Conservation (phyloP, 2,329 filamentous ascomycete genomes). For the Fusarium xylarioides region DNA sequence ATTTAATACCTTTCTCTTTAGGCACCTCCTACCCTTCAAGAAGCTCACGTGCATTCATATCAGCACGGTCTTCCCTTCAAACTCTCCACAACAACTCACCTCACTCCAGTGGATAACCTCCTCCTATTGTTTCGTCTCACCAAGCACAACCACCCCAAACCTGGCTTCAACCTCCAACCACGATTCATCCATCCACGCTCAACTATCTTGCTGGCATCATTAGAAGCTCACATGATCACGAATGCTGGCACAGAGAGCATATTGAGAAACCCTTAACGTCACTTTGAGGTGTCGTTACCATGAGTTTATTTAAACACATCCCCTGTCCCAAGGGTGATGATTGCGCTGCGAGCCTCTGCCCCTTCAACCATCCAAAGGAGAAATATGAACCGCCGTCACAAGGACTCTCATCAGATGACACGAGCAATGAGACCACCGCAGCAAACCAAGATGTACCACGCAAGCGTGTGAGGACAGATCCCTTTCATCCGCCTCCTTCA, state of each 20-base stretch:
- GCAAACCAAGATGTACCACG: constrained; percentile 43
- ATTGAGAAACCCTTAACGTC: not conserved
- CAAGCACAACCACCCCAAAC: constrained; percentile 7
- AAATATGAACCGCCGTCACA: constrained; percentile 20
- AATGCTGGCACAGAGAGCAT: not conserved
- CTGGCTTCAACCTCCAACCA: constrained; percentile 6
- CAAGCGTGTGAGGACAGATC: constrained; percentile 45
- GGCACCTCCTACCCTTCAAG: not conserved
- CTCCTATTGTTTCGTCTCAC: constrained; percentile 4
- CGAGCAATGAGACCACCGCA: constrained; percentile 6
- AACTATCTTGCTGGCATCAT: not conserved
- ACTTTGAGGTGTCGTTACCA: constrained; percentile 22
- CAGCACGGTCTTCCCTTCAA: not conserved
- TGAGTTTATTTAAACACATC: constrained; percentile 58
- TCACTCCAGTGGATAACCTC: constrained; percentile 12
- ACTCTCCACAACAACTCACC: not conserved
- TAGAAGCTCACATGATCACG: not conserved
- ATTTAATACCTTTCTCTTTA: not conserved
- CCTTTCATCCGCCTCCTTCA: constrained; percentile 17
- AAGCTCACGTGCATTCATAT: not conserved
- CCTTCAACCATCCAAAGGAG: constrained; percentile 58
- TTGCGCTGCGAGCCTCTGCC: constrained; percentile 60
- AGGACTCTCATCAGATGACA: not conserved
- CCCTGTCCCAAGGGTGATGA: constrained; percentile 59
- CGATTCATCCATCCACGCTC: not conserved